A percentile compares a stretch with the other conserved stretches of the same genome.
Evolutionary conservation across 441 rosid genomes (phyloP).

Genomic region (Pelargonium myrrhifolium): DNA sequence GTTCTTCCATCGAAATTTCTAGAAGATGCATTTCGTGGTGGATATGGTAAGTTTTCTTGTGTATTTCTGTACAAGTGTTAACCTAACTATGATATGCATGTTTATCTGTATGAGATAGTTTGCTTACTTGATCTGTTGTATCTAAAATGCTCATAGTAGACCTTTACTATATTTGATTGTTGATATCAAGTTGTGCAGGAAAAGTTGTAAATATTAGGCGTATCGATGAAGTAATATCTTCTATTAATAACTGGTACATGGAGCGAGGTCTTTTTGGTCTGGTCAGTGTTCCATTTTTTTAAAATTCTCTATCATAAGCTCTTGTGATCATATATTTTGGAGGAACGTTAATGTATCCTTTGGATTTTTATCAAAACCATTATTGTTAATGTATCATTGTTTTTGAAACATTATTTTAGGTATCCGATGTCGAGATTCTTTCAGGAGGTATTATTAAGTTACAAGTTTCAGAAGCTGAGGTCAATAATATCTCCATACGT

Average conservation of each 20-base stretch:
- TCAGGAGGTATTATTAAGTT: conserved; percentile 85
- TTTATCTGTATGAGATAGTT: neutral
- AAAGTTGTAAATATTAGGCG: conserved; percentile 76
- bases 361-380: neutral
- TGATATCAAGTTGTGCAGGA: conserved; percentile 81
- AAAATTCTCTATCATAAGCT: neutral
- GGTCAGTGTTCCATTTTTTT: conserved; percentile 40
- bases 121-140: neutral
- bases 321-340: neutral
- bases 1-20: conserved; percentile 83
- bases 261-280: conserved; percentile 91
- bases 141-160: conserved; percentile 19
- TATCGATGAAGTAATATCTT: conserved; percentile 75
- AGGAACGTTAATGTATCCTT: neutral
- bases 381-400: neutral
- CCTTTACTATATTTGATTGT: conserved; percentile 39
- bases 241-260: conserved; percentile 89
- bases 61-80: neutral
- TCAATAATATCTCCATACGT: conserved; percentile 71
- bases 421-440: conserved; percentile 78
- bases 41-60: conserved; percentile 48
- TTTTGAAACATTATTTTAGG: conserved; percentile 39
- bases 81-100: neutral
- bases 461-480: conserved; percentile 92
- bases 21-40: conserved; percentile 62